A percentile compares a stretch with the other conserved stretches of the same genome.
These are phyloP conservation scores for Logfia minima DNA, from an alignment of 129 eudicot species.

Conservation along the genomic window DNA sequence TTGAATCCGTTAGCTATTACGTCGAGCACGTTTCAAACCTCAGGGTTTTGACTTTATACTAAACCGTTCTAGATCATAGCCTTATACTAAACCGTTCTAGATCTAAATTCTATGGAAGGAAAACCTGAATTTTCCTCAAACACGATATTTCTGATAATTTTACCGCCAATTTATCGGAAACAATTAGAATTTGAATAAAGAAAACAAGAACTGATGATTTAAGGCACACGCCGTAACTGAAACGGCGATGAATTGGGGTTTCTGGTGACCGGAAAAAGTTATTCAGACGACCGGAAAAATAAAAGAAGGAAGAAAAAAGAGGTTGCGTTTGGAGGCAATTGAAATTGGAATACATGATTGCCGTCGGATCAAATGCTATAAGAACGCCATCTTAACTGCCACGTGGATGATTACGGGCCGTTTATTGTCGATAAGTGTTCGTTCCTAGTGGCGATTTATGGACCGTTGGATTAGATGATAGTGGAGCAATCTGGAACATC, in stretches of 20 bases:
- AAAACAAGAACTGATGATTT: not conserved
- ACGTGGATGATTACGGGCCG: slow-evolving; percentile 52
- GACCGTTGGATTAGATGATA: slow-evolving; percentile 38
- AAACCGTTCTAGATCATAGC: not conserved
- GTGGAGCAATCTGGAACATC: slow-evolving; percentile 46
- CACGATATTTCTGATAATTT: not conserved
- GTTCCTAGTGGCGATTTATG: not conserved
- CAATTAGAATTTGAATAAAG: not conserved
- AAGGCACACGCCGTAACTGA: not conserved
- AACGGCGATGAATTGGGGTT: not conserved
- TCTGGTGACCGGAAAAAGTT: slow-evolving; percentile 10
- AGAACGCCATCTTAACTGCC: slow-evolving; percentile 35
- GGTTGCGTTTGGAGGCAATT: slow-evolving; percentile 23
- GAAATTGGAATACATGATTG: slow-evolving; percentile 36
- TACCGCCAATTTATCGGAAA: not conserved
- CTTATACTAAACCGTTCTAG: not conserved
- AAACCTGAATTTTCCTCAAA: not conserved
- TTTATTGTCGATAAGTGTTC: slow-evolving; percentile 47
- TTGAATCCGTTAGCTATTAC: not conserved
- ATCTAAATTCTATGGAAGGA: not conserved
- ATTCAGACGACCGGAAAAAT: not conserved
- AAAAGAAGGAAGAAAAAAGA: not conserved
- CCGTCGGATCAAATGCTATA: slow-evolving; percentile 64
- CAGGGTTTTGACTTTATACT: not conserved
- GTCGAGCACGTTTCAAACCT: not conserved